A percentile compares a stretch with the other conserved stretches of the same genome.
Evolutionary conservation across 2,329 filamentous ascomycete genomes (phyloP).

Genomic region (Paramyrothecium roridum): DNA sequence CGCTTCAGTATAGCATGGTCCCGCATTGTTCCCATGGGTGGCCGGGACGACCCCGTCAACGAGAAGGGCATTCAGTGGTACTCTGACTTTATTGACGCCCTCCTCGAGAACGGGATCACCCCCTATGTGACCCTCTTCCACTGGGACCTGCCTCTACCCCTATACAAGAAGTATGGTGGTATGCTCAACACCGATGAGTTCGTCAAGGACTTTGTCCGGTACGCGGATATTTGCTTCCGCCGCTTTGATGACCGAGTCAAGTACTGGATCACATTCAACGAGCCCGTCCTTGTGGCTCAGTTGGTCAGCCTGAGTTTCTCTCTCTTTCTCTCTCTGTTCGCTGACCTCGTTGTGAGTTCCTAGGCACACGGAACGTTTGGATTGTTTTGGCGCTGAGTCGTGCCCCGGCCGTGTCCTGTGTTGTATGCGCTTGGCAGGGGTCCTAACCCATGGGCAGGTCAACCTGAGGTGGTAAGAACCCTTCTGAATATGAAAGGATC

Average conservation of each 20-base stretch:
- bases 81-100: slow-evolving; percentile 55
- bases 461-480: too few relatives aligned
- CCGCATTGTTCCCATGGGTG: slow-evolving; percentile 62
- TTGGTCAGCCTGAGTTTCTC: too few relatives aligned
- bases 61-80: slow-evolving; percentile 59
- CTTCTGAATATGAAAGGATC: too few relatives aligned
- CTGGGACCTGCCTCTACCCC: slow-evolving; percentile 48
- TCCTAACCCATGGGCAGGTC: too few relatives aligned
- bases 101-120: slow-evolving; percentile 53
- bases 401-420: too few relatives aligned
- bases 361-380: too few relatives aligned
- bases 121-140: slow-evolving; percentile 64
- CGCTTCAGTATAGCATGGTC: slow-evolving; percentile 69
- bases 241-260: slow-evolving; percentile 37
- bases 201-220: slow-evolving; percentile 30
- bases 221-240: slow-evolving; percentile 31
- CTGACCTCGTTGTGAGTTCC: too few relatives aligned
- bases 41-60: slow-evolving; percentile 60
- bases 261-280: slow-evolving; percentile 37
- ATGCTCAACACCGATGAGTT: slow-evolving; percentile 27
- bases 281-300: too few relatives aligned
- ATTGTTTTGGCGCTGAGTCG: too few relatives aligned
- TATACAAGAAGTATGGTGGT: slow-evolving; percentile 33
- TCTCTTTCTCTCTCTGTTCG: too few relatives aligned
- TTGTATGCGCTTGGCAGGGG: too few relatives aligned